Percentiles rank a stretch among this genome's conserved stretches.
These are phyloP conservation scores for Syncephalastrum sp. DNA, from an alignment of 371 early-diverging fungal species.

Conservation along the genomic window DNA sequence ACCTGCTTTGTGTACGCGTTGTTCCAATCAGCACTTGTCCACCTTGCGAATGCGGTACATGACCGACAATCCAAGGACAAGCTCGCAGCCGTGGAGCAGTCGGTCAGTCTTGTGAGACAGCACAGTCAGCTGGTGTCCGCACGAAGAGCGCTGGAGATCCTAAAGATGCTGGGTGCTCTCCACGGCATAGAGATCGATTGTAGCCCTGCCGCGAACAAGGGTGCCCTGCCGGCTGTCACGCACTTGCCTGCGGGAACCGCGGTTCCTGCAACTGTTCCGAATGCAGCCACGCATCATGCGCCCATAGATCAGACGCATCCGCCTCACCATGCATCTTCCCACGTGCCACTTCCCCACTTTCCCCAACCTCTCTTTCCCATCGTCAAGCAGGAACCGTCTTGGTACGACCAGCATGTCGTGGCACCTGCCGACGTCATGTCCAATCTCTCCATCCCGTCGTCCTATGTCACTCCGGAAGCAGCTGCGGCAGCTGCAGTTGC, in stretches of 20 bases:
- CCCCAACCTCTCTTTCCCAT: not conserved
- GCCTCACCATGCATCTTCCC: constrained; percentile 1
- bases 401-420: too few relatives aligned
- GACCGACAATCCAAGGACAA: constrained; percentile 9
- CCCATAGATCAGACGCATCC: constrained; percentile 3
- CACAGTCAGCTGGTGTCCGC: constrained; percentile 10
- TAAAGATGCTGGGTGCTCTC: constrained; percentile 7
- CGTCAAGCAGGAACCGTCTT: constrained; percentile 1
- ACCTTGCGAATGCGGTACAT: constrained; percentile 12
- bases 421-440: too few relatives aligned
- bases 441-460: too few relatives aligned
- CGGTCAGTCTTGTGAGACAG: constrained; percentile 9
- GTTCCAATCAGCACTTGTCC: constrained; percentile 14
- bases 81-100: constrained; percentile 7
- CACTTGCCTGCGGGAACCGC: constrained; percentile 2
- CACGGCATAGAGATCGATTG: not conserved
- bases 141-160: constrained; percentile 9
- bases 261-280: constrained; percentile 5
- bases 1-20: constrained; percentile 18
- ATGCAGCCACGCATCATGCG: constrained; percentile 2
- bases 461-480: too few relatives aligned
- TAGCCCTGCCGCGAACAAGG: not conserved
- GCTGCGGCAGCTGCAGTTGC: constrained; percentile 1
- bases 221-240: not conserved
- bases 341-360: constrained; percentile 3